Percentiles rank a stretch among this genome's conserved stretches.
These are phyloP conservation scores for Coniochaeta hoffmannii DNA, from an alignment of 2,329 filamentous ascomycete species.

Conservation along the genomic window DNA sequence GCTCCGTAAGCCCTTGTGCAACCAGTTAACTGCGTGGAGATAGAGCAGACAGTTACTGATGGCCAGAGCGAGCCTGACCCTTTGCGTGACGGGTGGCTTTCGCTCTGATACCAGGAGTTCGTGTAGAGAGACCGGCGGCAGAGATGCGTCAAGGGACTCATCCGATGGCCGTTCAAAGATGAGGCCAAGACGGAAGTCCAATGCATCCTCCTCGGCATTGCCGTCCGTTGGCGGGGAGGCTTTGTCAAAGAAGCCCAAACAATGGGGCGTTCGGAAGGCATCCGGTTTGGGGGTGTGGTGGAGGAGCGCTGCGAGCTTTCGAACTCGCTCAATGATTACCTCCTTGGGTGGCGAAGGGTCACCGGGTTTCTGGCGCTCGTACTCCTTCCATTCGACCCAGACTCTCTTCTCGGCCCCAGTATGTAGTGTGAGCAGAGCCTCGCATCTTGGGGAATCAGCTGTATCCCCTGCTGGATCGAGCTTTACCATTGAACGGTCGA, in stretches of 20 bases:
- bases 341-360: constrained; percentile 28
- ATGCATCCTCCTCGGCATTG: constrained; percentile 31
- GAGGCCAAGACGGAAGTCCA: constrained; percentile 40
- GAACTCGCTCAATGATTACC: constrained; percentile 34
- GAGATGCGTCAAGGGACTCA: constrained; percentile 23
- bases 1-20: constrained; percentile 35
- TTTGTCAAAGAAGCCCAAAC: constrained; percentile 43
- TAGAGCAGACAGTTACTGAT: constrained; percentile 40
- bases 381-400: constrained; percentile 46
- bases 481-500: constrained; percentile 27
- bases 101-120: constrained; percentile 32
- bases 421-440: constrained; percentile 28
- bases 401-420: constrained; percentile 28
- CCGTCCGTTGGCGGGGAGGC: constrained; percentile 11
- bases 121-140: constrained; percentile 38
- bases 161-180: constrained; percentile 42
- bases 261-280: constrained; percentile 41
- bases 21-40: constrained; percentile 47
- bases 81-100: constrained; percentile 42
- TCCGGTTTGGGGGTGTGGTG: constrained; percentile 39
- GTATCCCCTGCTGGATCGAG: constrained; percentile 24
- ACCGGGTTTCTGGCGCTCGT: constrained; percentile 27
- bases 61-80: constrained; percentile 42
- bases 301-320: constrained; percentile 39
- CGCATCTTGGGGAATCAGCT: constrained; percentile 27